Base-by-base conservation (phyloP, 805 yeast genomes). In the Metschnikowia kofuensis region DNA sequence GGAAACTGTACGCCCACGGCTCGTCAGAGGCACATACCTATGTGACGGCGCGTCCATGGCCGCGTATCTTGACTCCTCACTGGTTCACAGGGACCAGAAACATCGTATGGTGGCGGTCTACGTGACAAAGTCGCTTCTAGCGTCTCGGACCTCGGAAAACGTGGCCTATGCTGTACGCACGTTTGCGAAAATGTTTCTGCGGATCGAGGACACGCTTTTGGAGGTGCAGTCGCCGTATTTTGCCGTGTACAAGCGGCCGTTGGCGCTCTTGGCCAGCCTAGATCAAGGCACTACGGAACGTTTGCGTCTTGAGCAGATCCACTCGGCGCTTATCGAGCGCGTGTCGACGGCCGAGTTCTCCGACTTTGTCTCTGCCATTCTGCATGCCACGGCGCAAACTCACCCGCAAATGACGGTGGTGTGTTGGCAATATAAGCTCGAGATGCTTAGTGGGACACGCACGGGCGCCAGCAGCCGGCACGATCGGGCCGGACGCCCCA, bases 361-460 rank as follows among this genome's bases (percentile, higher is more conserved):
- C 1, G 44, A 48, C 30, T 36, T 51, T 21, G 44, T 51, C 31
- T 26, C 49, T 4, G 40, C 47, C n/a, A 8, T 48, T 9, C 28
- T 37, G 44, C 35, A 38, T 11, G 48, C 42, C 6, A n/a, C 42
- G 16, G 49, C 50, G 10, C 30, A 40, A 14, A 26, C 39, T 1
- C 30, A 42, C 21, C 54, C 58, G 7, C n/a, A 34, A 2, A 37
- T 31, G 15, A 48, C 58, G 14, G n/a, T 49, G 6, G 30, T 10
- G 31, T 51, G 51, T 47, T 66, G 68, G 68, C 48, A 59, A 30
- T 55, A 46, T 46, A 65, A 63, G 44, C 42, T 35, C 6, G 52
- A 53, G 14, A 40, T 38, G 37, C 42, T 47, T 5, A 32, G 34
- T 13, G 15, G 12, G n/a, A 26, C 35, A 15, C 35, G 38, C 30